These are phyloP conservation scores for Achaetomium macrosporum DNA, from an alignment of 2,329 filamentous ascomycete species.

Conservation along the genomic window DNA sequence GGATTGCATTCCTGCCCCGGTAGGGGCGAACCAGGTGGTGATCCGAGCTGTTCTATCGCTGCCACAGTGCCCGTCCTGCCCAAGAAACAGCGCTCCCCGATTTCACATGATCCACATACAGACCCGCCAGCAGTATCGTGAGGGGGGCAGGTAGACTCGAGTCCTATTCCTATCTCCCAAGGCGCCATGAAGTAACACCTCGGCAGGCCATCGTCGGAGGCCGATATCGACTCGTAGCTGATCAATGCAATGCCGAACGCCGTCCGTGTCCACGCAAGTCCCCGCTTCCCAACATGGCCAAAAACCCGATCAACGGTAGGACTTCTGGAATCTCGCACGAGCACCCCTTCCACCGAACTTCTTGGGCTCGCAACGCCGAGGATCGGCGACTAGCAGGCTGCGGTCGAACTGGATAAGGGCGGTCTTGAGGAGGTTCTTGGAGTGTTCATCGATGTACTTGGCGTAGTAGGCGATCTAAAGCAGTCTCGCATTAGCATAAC, in stretches of 20 bases:
- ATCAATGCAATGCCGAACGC: constrained; percentile 29
- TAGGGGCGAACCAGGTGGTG: constrained; percentile 13
- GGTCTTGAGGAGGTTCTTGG: constrained; percentile 99
- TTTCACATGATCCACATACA: constrained; percentile 18
- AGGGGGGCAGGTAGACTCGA: constrained; percentile 21
- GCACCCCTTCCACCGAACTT: constrained; percentile 94
- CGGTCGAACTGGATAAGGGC: constrained; percentile 72
- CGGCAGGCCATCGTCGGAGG: constrained; percentile 23
- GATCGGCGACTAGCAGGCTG: constrained; percentile 90
- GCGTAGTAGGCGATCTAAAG: constrained; percentile 77
- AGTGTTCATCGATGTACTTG: constrained; percentile 99
- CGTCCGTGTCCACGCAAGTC: constrained; percentile 26
- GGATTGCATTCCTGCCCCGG: constrained; percentile 15
- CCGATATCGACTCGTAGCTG: constrained; percentile 25
- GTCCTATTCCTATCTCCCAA: constrained; percentile 26
- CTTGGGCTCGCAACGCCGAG: constrained; percentile 99
- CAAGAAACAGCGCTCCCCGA: constrained; percentile 8
- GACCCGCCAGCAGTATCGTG: constrained; percentile 17
- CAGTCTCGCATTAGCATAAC: constrained; percentile 12
- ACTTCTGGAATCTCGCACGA: constrained; percentile 97
- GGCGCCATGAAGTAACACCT: constrained; percentile 18
- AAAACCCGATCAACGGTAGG: constrained; percentile 73
- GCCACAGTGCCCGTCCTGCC: constrained; percentile 12
- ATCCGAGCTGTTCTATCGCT: constrained; percentile 20
- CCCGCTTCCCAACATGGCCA: constrained; percentile 28